phyloP scores from a whole-genome alignment of 1,284 basidiomycete genomes.

The Sphaerobolus stellatus region DNA sequence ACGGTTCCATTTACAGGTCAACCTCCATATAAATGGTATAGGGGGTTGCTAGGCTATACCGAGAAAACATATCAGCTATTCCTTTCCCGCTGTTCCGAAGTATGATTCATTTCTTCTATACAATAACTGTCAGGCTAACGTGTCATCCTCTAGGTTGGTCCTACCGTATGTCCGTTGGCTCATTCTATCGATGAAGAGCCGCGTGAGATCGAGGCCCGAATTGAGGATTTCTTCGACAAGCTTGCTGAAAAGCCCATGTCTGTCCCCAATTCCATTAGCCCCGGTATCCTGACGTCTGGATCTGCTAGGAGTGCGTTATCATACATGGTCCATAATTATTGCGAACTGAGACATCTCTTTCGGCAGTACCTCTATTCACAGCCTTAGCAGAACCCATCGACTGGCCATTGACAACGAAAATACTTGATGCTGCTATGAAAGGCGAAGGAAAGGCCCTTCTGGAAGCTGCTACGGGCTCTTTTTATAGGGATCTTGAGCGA shows the following conservation, averaged over 20 bases:
- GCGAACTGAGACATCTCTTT: background rate
- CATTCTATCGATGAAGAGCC: conserved; percentile 24
- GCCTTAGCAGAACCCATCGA: conserved; percentile 18
- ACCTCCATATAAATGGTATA: conserved; percentile 36
- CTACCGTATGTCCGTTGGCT: conserved; percentile 30
- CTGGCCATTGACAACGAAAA: conserved; percentile 21
- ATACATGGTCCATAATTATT: background rate
- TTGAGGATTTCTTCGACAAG: conserved; percentile 35
- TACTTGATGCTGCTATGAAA: conserved; percentile 23
- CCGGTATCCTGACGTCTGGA: conserved; percentile 37
- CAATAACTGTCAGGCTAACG: background rate
- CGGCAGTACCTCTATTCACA: conserved; percentile 22
- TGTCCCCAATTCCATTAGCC: conserved; percentile 26
- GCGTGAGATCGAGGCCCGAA: conserved; percentile 26
- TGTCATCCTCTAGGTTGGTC: conserved; percentile 30
- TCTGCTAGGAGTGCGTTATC: conserved; percentile 28
- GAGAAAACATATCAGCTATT: conserved; percentile 35
- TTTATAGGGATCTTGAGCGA: conserved; percentile 2
- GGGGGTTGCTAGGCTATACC: conserved; percentile 29
- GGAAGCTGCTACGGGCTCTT: background rate
- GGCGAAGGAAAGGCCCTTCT: conserved; percentile 25
- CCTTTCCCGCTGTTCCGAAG: conserved; percentile 34
- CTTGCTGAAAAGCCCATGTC: conserved; percentile 33
- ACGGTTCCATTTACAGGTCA: conserved; percentile 24
- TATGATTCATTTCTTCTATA: conserved; percentile 11